Percentiles rank a stretch among this genome's conserved stretches.
Evolutionary conservation across 176 grass and related monocot species (phyloP).

Genomic region (Otatea glauca): DNA sequence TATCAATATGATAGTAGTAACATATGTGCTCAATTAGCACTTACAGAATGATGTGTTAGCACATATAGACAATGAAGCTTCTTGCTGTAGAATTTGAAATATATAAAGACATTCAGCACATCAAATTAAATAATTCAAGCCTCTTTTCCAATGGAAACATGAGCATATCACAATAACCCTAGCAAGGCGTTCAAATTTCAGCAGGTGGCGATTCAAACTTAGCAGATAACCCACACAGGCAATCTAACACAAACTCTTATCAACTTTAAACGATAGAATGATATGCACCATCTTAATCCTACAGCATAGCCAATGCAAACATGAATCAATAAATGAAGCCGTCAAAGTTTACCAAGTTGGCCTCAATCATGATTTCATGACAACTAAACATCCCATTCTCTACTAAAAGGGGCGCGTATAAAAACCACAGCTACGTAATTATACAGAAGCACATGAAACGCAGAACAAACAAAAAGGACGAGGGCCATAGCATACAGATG

Average conservation of each 20-base stretch:
- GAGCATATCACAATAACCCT: background rate
- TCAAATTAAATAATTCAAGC: conserved; percentile 1
- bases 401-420: background rate
- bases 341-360: conserved; percentile 1
- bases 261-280: conserved; percentile 20
- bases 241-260: conserved; percentile 21
- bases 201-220: conserved; percentile 6
- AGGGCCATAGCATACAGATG: background rate
- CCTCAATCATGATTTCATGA: background rate
- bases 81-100: background rate
- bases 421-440: background rate
- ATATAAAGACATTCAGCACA: background rate
- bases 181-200: conserved; percentile 6
- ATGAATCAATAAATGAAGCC: conserved; percentile 1
- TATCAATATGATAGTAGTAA: conserved; percentile 20
- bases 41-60: background rate
- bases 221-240: background rate
- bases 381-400: conserved; percentile 17
- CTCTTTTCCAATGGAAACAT: conserved; percentile 9
- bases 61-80: conserved; percentile 6
- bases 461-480: conserved; percentile 40
- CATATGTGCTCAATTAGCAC: background rate
- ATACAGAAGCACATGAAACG: background rate
- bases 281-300: background rate
- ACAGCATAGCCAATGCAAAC: conserved; percentile 14